Base-by-base conservation (phyloP, 2,329 filamentous ascomycete species). In the Colletotrichum simmondsii region DNA sequence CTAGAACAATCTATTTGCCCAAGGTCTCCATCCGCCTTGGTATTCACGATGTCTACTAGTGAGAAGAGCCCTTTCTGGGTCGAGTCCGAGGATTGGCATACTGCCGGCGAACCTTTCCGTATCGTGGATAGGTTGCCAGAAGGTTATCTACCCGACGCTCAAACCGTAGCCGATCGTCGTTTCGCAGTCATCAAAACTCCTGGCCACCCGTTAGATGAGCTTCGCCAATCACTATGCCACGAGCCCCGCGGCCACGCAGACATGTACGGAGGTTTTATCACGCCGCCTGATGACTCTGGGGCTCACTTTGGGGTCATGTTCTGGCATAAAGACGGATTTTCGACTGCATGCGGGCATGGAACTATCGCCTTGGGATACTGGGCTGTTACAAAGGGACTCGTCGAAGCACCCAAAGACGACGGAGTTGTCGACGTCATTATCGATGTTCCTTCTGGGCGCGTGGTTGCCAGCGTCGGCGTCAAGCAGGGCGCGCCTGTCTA, bases 271-370 rank as follows among this genome's bases (percentile, higher is more conserved):
- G 74, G 75, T 5, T 79, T 79, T 5, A 77, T 79, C 10, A 78
- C 71, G 0, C 74, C 76, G 0, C 74, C 78, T 0, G 63, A 79
- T 52, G 76, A 79, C 52, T 3, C 56, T 0, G 75, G 74, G 0
- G 77, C 77, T 22, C 62, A 73, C 4, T 78, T 78, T 28, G 77
- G 77, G 3, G 78, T 79, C 1, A 22, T 79, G 0, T 79, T 79
- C 54, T 79, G 77, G 77, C 78, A 79, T 24, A 79, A 78, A 12
- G 77, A 79, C 46, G 77, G 77, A 7, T 78, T 79, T 62, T 79
- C 77, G 0, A 79, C 77, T 0, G 77, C 77, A 0, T 79, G 77
- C 4, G 77, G 77, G 1, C 77, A 79, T 8, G 78, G 77, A 0
- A 78, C 78, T 0, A 79, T 79, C 35, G 77, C 76, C 2, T n/a